phyloP scores from a whole-genome alignment of 2,329 filamentous ascomycete genomes.

The Trichoderma semiorbis region DNA sequence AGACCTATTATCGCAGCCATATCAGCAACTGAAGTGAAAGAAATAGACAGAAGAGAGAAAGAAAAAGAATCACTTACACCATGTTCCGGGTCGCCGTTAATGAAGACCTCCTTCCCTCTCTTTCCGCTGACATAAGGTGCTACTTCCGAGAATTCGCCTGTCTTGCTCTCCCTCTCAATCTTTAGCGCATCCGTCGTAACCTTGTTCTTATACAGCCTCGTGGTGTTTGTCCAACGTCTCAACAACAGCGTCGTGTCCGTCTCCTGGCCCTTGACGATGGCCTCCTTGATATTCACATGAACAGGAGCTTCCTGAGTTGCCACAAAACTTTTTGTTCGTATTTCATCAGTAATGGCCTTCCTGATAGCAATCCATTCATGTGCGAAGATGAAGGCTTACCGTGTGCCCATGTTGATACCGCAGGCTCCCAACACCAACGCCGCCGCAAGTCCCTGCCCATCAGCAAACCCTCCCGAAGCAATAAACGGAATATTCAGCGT shows the following conservation, averaged over 20 bases:
- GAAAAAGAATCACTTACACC: slow-evolving; percentile 61
- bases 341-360: not conserved
- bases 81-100: slow-evolving; percentile 85
- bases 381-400: slow-evolving; percentile 33
- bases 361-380: not conserved
- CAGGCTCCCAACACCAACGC: slow-evolving; percentile 86
- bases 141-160: slow-evolving; percentile 86
- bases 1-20: slow-evolving; percentile 57
- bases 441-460: slow-evolving; percentile 88
- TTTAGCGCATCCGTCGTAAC: slow-evolving; percentile 75
- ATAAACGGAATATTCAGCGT: slow-evolving; percentile 85
- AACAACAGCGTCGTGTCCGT: slow-evolving; percentile 87
- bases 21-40: slow-evolving; percentile 35
- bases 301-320: slow-evolving; percentile 91
- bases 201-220: slow-evolving; percentile 84
- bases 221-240: slow-evolving; percentile 90
- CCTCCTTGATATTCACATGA: slow-evolving; percentile 88
- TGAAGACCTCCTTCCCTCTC: slow-evolving; percentile 84
- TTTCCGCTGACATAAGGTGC: slow-evolving; percentile 85
- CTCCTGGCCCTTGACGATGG: slow-evolving; percentile 84
- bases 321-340: slow-evolving; percentile 55
- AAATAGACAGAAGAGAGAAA: not conserved
- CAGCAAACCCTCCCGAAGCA: slow-evolving; percentile 91
- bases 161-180: slow-evolving; percentile 77
- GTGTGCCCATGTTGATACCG: slow-evolving; percentile 97